Base-by-base conservation (phyloP, 139 green algal genomes). In the Chlorella vulgaris region DNA sequence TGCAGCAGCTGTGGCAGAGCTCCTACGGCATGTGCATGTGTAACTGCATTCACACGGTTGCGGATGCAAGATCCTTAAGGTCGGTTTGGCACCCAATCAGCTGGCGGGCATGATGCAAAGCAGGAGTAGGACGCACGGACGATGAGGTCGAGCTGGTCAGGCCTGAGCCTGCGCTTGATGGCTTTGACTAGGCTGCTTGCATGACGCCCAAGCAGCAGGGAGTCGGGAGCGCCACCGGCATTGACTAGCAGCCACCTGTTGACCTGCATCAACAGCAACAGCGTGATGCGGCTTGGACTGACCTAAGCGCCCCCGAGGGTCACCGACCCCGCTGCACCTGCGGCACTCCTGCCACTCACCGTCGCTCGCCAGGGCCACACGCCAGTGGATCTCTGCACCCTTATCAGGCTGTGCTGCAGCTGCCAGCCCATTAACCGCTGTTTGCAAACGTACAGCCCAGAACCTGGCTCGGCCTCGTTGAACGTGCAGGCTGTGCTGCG, bases 1-100 rank as follows among this genome's bases (percentile, higher is more conserved):
- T 79, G 35, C 35, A 79, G 51, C 35, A 79, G 73, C 28, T 35
- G n/a, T 4, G 53, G 73, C 51, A 79, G 73, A 26, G 73, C 73
- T 7, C 51, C 53, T 2, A 40, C 29, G 1, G 51, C 35, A 28
- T 50, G 53, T 2, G 53, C 53, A 31, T 43, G 40, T 8, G 73
- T 79, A 35, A 79, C 69, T 76, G 69, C 42, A 36, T 4, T 15
- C 47, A 58, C 13, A 24, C 47, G 15, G 15, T 24, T 15, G 47
- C 47, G 10, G 47, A 24, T 10, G 47, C 47, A 10, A 58, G 47
- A 58, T 10, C 10, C 47, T 24, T 15, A 58, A 58, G 13, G 47
- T 15, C 15, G 47, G 47, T 58, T 58, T 15, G 15, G 47, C 47
- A 58, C 10, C 47, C 47, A 58, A 58, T 58, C 47, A 58, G 47